phyloP scores from a whole-genome alignment of 176 grass and related monocot species.

The Bromus sterilis region DNA sequence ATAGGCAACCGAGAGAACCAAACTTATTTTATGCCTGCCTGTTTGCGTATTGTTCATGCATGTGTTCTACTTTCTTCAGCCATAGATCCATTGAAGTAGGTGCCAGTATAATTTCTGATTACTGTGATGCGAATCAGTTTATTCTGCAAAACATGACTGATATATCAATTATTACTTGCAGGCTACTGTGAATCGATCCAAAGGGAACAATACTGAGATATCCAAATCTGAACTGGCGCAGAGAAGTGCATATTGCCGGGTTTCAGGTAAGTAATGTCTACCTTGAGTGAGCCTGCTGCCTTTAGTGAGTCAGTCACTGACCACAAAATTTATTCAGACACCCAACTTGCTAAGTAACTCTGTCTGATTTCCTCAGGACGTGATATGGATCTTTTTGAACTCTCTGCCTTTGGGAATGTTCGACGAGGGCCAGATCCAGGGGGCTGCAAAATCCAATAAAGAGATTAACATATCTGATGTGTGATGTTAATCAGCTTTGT shows the following conservation, averaged over 20 bases:
- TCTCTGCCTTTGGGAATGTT: slow-evolving; percentile 89
- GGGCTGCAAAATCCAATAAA: slow-evolving; percentile 93
- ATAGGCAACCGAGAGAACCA: neutral
- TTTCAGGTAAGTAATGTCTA: slow-evolving; percentile 54
- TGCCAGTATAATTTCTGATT: neutral
- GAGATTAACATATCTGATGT: slow-evolving; percentile 13
- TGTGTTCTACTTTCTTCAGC: slow-evolving; percentile 4
- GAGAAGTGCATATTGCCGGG: slow-evolving; percentile 94
- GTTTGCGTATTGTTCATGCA: neutral
- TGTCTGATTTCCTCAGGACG: slow-evolving; percentile 48
- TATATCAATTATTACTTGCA: slow-evolving; percentile 25
- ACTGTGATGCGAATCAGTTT: neutral
- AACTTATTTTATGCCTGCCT: neutral
- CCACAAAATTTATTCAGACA: neutral
- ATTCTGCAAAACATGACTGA: neutral
- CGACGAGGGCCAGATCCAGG: slow-evolving; percentile 65
- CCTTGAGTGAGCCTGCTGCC: neutral
- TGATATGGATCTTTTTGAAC: slow-evolving; percentile 93
- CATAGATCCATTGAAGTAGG: neutral
- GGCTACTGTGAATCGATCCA: slow-evolving; percentile 90
- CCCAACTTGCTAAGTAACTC: neutral
- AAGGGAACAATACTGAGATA: slow-evolving; percentile 89
- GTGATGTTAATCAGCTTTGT: neutral
- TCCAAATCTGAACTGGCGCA: slow-evolving; percentile 85
- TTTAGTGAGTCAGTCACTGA: neutral